These are phyloP conservation scores for Phtheirospermum japonicum DNA, from an alignment of 257 asterid species.

Conservation along the genomic window DNA sequence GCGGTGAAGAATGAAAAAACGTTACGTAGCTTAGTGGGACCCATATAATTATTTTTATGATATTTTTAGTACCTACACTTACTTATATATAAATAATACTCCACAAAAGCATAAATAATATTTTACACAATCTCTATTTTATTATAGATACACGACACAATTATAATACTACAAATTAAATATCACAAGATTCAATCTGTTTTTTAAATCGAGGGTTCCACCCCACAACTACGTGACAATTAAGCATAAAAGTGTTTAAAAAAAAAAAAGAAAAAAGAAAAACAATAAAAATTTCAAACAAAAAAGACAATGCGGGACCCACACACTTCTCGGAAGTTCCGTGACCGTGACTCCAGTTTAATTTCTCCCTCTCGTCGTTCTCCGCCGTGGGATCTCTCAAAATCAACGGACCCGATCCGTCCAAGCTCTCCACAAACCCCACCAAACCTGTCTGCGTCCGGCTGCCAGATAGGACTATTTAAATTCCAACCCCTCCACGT, in stretches of 20 bases:
- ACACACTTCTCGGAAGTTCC: conserved; percentile 55
- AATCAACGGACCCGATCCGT: conserved; percentile 32
- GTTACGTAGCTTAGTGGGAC: not conserved
- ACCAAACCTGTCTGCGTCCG: conserved; percentile 33
- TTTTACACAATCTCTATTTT: too few relatives aligned
- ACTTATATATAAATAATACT: not conserved
- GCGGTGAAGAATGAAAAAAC: not conserved
- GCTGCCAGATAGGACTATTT: conserved; percentile 57
- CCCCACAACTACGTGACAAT: conserved; percentile 41
- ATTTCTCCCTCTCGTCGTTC: conserved; percentile 6
- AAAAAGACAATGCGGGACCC: conserved; percentile 35
- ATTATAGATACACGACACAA: not conserved
- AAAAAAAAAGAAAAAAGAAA: too few relatives aligned
- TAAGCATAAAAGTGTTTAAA: too few relatives aligned
- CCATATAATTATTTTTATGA: not conserved
- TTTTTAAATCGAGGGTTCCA: conserved; percentile 21
- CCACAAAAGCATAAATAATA: not conserved
- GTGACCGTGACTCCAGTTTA: conserved; percentile 54
- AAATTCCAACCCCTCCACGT: conserved; percentile 50
- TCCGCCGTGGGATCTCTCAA: conserved; percentile 32
- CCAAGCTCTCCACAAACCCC: conserved; percentile 36
- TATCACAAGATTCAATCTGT: not conserved
- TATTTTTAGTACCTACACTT: too few relatives aligned
- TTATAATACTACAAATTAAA: not conserved
- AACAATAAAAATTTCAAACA: too few relatives aligned